Conservation (phyloP, 1,139 yeast species). For the Blastobotrys serpentis region DNA sequence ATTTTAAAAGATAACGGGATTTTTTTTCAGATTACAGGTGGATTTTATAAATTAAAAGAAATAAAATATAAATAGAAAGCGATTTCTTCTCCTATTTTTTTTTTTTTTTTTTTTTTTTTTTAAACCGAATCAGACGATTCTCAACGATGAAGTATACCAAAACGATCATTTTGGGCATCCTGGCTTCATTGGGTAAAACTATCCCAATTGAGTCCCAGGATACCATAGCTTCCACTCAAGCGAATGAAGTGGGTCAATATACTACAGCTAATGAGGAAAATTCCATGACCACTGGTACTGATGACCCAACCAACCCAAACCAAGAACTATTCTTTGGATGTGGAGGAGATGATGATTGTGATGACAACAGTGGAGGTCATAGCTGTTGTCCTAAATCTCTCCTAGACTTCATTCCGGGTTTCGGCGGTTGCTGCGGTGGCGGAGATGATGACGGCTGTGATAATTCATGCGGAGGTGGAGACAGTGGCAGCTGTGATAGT, state of each 20-base stretch:
- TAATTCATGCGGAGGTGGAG: constrained; percentile 1
- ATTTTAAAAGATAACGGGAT: background rate
- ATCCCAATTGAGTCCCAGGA: background rate
- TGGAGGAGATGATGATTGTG: constrained; percentile 9
- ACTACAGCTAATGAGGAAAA: background rate
- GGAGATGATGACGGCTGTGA: background rate
- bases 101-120: too few species aligned
- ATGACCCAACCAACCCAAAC: constrained; percentile 1
- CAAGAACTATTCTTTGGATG: constrained; percentile 10
- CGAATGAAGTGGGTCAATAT: background rate
- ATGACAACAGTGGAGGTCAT: constrained; percentile 8
- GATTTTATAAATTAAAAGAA: too few species aligned
- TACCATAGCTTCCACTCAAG: background rate
- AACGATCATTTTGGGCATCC: constrained; percentile 9
- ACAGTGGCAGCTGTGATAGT: background rate
- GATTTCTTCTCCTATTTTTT: background rate
- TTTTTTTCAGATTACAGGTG: background rate
- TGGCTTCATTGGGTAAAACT: constrained; percentile 8
- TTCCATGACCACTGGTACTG: background rate
- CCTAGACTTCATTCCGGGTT: background rate
- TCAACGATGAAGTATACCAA: constrained; percentile 12
- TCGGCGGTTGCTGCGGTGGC: background rate
- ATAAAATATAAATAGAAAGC: too few species aligned
- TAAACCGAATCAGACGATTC: too few species aligned
- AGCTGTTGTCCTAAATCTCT: background rate